Conservation (phyloP, 2,329 filamentous ascomycete genomes). For the Lecanicillium sp. region DNA sequence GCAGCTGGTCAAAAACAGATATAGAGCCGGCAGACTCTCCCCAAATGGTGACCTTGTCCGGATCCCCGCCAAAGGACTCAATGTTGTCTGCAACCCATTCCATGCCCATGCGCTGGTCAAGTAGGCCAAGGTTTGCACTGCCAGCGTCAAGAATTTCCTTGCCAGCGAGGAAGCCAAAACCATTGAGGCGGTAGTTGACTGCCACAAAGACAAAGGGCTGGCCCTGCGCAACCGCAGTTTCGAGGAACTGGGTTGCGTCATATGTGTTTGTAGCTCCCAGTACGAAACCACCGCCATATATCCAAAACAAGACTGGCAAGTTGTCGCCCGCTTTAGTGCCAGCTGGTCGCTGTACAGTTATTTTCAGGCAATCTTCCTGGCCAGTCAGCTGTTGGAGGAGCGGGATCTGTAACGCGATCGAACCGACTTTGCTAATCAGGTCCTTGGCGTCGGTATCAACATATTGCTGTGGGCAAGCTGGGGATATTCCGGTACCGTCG, state of each 20-base stretch:
- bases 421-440: not conserved
- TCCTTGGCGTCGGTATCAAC: slow-evolving; percentile 22
- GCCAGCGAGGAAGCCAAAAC: slow-evolving; percentile 67
- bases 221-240: slow-evolving; percentile 31
- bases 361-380: slow-evolving; percentile 57
- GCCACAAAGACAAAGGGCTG: slow-evolving; percentile 64
- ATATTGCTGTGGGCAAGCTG: slow-evolving; percentile 66
- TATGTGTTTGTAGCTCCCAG: slow-evolving; percentile 44
- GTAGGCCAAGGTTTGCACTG: slow-evolving; percentile 60
- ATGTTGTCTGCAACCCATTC: slow-evolving; percentile 77
- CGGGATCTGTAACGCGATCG: slow-evolving; percentile 42
- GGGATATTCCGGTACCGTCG: slow-evolving; percentile 48
- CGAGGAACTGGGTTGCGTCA: slow-evolving; percentile 40
- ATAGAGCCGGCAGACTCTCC: slow-evolving; percentile 67
- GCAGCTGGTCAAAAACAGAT: slow-evolving; percentile 70
- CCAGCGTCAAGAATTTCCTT: slow-evolving; percentile 61
- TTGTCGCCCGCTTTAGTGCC: slow-evolving; percentile 47
- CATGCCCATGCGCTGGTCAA: slow-evolving; percentile 65
- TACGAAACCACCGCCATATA: slow-evolving; percentile 61
- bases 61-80: slow-evolving; percentile 69
- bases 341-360: slow-evolving; percentile 52
- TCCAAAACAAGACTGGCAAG: slow-evolving; percentile 63
- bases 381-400: slow-evolving; percentile 48
- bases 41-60: slow-evolving; percentile 72
- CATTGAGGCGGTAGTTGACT: slow-evolving; percentile 70